Base-by-base conservation (phyloP, 2,329 filamentous ascomycete species). In the Exophiala sp. region DNA sequence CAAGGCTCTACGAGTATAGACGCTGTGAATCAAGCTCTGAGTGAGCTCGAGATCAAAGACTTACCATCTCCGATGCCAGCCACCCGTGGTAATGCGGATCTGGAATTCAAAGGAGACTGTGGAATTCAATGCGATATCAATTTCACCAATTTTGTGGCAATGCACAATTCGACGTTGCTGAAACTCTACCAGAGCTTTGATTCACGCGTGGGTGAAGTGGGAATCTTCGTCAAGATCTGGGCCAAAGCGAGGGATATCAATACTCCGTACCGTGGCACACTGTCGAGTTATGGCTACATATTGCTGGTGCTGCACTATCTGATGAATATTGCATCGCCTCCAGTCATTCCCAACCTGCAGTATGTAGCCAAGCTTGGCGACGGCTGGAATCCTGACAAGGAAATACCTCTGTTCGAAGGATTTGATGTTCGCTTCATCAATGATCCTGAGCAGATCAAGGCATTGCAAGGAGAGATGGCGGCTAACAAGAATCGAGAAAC, bases 81-180 rank as follows among this genome's bases (percentile, higher is more conserved):
- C 78, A 34, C 39, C 3, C 79, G 64, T 78, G 80, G 79, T 4
- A 80, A 65, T 74, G 72, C 54, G 80, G 85, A 75, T 20, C 79
- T 95, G 2, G 89, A 94, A 68, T 92, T 92, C 54, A 88, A 88
- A 5, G 89, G 89, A 65, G 75, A 76, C 3, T 81, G 87, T 24
- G 90, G 90, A n/a, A 88, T 92, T 11, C 88, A 91, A 67, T 94
- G 89, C 67, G 90, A 96, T 66, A 89, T 96, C 76, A 95, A 95
- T 69, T 96, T 96, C 67, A 87, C 87, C 1, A 91, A 91, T 14
- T 84, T 88, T 41, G 80, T 96, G 2, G 90, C 86, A 1, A 76
- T 95, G 2, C 87, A 94, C 61, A 96, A 96, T 68, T 95, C 91
- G 0, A 74, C 83, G 33, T 81, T 96, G 36, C 79, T 96, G 29